Conservation (phyloP, 1,139 yeast genomes). For the Debaryomycetaceae sp. region DNA sequence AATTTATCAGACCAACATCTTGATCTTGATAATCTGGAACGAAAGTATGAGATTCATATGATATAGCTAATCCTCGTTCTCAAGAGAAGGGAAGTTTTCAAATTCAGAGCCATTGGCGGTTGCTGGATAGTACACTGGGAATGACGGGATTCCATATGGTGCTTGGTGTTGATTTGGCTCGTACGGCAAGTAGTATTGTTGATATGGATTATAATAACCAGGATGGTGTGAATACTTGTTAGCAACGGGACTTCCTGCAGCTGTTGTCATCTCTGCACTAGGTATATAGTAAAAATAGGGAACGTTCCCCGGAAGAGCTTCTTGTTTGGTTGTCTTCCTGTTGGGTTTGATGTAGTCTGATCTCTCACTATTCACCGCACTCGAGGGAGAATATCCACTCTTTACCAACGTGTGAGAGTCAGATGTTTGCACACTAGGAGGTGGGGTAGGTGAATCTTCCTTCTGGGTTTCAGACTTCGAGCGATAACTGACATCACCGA, state of each 20-base stretch:
- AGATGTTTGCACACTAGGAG: conserved; percentile 10
- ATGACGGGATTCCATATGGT: conserved; percentile 8
- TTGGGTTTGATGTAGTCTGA: conserved; percentile 6
- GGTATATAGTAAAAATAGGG: conserved; percentile 25
- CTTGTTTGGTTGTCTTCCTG: conserved; percentile 1
- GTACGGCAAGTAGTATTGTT: conserved; percentile 12
- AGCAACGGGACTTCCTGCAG: conserved; percentile 4
- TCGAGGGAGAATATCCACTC: conserved; percentile 11
- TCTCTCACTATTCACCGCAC: conserved; percentile 11
- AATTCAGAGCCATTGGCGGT: conserved; percentile 2
- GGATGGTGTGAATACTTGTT: conserved; percentile 5
- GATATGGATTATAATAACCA: conserved; percentile 17
- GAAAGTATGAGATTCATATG: not conserved
- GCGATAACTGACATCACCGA: conserved; percentile 3
- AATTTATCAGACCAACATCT: not conserved
- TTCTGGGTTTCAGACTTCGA: conserved; percentile 2
- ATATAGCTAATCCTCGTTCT: not conserved
- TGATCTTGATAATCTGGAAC: not conserved
- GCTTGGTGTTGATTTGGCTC: conserved; percentile 7
- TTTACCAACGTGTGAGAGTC: conserved; percentile 9
- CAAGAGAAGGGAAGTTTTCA: conserved; percentile 1
- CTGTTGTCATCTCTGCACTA: conserved; percentile 8
- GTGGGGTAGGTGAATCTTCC: conserved; percentile 11
- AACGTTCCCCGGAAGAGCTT: conserved; percentile 5
- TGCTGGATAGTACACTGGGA: conserved; percentile 9